phyloP scores from a whole-genome alignment of 169 alveolate species.

The Theileria equi region DNA sequence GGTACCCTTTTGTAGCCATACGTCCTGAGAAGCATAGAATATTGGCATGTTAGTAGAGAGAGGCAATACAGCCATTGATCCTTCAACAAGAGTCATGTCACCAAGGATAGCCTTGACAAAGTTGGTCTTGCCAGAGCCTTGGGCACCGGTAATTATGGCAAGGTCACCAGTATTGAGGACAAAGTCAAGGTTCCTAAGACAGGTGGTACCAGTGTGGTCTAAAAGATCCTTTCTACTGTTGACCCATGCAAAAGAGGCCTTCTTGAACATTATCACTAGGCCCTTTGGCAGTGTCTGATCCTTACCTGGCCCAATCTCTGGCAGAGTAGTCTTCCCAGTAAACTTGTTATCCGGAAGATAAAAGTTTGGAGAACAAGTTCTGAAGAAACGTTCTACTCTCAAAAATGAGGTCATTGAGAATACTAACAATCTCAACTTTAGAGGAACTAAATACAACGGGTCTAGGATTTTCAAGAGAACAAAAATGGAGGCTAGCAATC shows the following conservation, averaged over 20 bases:
- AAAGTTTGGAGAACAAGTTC: conserved; percentile 50
- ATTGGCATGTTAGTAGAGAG: conserved; percentile 46
- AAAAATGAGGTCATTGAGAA: conserved; percentile 16
- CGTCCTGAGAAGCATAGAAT: conserved; percentile 59
- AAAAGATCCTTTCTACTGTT: conserved; percentile 5
- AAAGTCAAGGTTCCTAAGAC: conserved; percentile 5
- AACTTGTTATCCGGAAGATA: conserved; percentile 1
- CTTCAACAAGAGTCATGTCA: conserved; percentile 54
- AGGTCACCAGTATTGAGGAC: conserved; percentile 41
- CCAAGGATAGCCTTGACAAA: conserved; percentile 59
- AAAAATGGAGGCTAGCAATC: conserved; percentile 28
- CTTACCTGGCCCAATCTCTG: not conserved
- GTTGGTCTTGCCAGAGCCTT: conserved; percentile 60
- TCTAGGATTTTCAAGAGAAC: conserved; percentile 19
- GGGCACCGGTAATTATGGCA: conserved; percentile 42
- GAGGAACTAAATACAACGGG: conserved; percentile 27
- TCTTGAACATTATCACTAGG: conserved; percentile 26
- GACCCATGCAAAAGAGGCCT: conserved; percentile 41
- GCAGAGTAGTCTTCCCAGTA: not conserved
- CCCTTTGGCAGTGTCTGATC: not conserved
- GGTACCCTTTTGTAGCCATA: conserved; percentile 49
- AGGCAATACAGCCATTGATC: conserved; percentile 60
- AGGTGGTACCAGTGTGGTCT: not conserved
- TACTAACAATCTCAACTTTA: conserved; percentile 13
- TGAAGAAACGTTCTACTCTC: conserved; percentile 23